Evolutionary conservation across 2,329 filamentous ascomycete species (phyloP), one percentile per base, ranked within the genome.

Genomic region (Xylaria multiplex): DNA sequence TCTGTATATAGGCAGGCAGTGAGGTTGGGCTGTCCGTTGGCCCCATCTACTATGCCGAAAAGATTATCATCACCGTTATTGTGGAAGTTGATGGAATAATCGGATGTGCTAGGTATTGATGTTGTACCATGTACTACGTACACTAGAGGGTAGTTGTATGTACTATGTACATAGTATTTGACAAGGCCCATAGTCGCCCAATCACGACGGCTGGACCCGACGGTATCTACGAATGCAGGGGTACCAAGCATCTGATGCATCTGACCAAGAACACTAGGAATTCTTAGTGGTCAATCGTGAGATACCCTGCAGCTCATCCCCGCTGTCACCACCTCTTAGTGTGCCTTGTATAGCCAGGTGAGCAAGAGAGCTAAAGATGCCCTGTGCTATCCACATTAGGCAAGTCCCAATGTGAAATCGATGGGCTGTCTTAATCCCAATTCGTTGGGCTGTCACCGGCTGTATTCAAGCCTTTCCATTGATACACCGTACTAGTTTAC

Each of bases 291-390:
- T 37, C 52, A 53, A 62, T 59, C 19, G 46, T 42, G 48, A 61
- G 54, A 63, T 65, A 48, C 48, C 19, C 48, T 67, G 67, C 67
- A 69, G 59, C 53, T 32, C 2, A 49, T 42, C 67, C 67, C 62
- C 55, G 65, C 49, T 49, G 19, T 56, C 59, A 49, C 67, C 67
- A 69, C 67, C 16, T 62, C 64, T 59, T 69, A 60, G 65, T 48
- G 59, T 50, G 22, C 45, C 22, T 35, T 24, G 53, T 52, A 50
- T 58, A 52, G 43, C 67, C 67, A 67, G 67, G 65, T 66, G 60
- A 62, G 59, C 54, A 42, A 22, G 30, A 54, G 27, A 30, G 59
- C 37, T 43, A 24, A 49, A 30, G 43, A 35, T 6, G 35, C 30
- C 54, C 55, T 50, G 59, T 59, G 13, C 59, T 62, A 59, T 57